These are phyloP conservation scores for Hortaea werneckii DNA, from an alignment of 2,329 filamentous ascomycete genomes.

Conservation along the genomic window DNA sequence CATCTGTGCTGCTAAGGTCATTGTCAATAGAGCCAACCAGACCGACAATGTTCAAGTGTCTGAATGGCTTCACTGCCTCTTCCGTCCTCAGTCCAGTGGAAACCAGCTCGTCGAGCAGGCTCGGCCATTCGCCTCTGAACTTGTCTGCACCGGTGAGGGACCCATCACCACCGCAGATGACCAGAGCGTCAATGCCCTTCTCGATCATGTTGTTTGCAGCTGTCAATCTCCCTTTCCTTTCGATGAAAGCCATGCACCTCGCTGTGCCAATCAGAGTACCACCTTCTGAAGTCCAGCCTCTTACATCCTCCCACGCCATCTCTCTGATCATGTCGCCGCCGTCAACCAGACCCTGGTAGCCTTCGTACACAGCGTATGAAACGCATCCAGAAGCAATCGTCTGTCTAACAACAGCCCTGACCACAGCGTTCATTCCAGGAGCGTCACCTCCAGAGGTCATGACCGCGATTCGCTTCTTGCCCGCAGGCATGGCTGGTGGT, in stretches of 20 bases:
- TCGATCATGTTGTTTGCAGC: constrained; percentile 92
- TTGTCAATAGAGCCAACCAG: constrained; percentile 97
- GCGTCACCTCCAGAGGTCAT: constrained; percentile 94
- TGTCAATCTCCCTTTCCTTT: constrained; percentile 69
- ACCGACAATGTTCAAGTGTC: constrained; percentile 88
- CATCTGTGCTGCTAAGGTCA: constrained; percentile 92
- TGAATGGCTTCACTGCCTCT: constrained; percentile 65
- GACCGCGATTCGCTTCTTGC: constrained; percentile 63
- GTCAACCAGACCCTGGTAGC: constrained; percentile 88
- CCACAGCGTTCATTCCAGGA: constrained; percentile 87
- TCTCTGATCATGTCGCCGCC: constrained; percentile 80
- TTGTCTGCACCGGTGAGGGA: constrained; percentile 91
- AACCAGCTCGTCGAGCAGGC: constrained; percentile 76
- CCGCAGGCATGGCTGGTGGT: constrained; percentile 19
- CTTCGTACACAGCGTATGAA: constrained; percentile 59
- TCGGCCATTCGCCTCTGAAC: constrained; percentile 87
- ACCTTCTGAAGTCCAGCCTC: constrained; percentile 86
- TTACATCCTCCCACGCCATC: constrained; percentile 87
- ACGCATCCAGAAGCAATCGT: constrained; percentile 62
- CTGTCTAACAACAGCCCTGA: constrained; percentile 84
- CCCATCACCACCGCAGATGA: constrained; percentile 95
- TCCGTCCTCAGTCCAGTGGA: constrained; percentile 57
- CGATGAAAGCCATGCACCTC: constrained; percentile 83
- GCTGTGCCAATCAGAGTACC: constrained; percentile 95
- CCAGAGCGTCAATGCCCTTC: constrained; percentile 85